A percentile compares a stretch with the other conserved stretches of the same genome.
Evolutionary conservation across 2,329 filamentous ascomycete species (phyloP).

Genomic region (Ophiostoma triangulosporum): DNA sequence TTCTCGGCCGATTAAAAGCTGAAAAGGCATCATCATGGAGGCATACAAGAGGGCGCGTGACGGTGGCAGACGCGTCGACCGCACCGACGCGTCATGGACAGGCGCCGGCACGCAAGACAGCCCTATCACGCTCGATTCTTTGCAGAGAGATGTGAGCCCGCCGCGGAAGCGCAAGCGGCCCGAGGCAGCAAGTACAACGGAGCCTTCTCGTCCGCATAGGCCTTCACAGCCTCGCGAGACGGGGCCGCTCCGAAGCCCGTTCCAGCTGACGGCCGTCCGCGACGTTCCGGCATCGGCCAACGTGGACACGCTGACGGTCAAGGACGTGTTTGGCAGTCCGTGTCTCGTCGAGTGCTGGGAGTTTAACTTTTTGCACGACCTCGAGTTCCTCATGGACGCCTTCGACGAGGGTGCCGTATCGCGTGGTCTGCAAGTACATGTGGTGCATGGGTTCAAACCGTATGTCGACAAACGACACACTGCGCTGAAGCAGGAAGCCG

Average conservation of each 20-base stretch:
- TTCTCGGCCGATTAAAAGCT: too few relatives aligned
- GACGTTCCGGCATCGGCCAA: conserved; percentile 49
- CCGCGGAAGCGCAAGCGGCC: conserved; percentile 21
- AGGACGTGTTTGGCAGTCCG: conserved; percentile 59
- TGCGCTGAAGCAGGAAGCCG: conserved; percentile 42
- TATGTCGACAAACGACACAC: conserved; percentile 47
- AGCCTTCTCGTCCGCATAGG: not conserved
- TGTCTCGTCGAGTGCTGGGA: conserved; percentile 60
- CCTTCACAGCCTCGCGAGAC: not conserved
- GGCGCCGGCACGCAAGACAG: not conserved
- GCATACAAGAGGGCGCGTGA: too few relatives aligned
- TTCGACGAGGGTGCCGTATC: conserved; percentile 38
- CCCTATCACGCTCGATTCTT: not conserved
- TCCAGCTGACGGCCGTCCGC: conserved; percentile 56
- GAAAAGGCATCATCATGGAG: too few relatives aligned
- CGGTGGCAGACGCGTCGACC: not conserved
- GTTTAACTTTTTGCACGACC: conserved; percentile 54
- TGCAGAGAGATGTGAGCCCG: conserved; percentile 30
- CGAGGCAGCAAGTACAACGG: conserved; percentile 14
- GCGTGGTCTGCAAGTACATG: conserved; percentile 33
- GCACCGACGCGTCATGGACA: not conserved
- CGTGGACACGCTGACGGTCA: conserved; percentile 48
- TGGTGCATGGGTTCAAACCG: conserved; percentile 54
- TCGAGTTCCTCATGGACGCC: conserved; percentile 40
- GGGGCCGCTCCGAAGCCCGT: conserved; percentile 27